A percentile compares a stretch with the other conserved stretches of the same genome.
phyloP scores from a whole-genome alignment of 306 rosid genomes.

The Cicer cuneatum region DNA sequence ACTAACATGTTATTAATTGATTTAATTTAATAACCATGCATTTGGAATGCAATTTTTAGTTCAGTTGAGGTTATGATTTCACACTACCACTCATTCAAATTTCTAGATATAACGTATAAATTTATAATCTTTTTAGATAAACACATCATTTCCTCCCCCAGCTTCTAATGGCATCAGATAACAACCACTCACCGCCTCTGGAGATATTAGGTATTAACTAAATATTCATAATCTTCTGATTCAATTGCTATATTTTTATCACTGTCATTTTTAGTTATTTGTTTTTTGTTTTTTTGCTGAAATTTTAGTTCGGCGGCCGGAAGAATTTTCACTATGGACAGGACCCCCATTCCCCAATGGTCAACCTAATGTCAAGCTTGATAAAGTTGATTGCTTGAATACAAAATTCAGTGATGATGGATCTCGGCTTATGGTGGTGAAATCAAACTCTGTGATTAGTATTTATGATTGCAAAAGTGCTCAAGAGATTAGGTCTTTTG shows the following conservation, averaged over 20 bases:
- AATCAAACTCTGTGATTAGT: constrained; percentile 58
- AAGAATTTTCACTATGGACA: constrained; percentile 76
- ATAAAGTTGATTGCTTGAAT: constrained; percentile 60
- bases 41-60: no score
- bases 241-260: background rate
- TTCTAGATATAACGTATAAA: no score
- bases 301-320: constrained; percentile 71
- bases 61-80: no score
- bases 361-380: constrained; percentile 68
- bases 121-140: no score
- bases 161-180: constrained; percentile 61
- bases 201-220: constrained; percentile 72
- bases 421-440: constrained; percentile 68
- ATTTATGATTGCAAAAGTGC: constrained; percentile 61
- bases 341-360: constrained; percentile 77
- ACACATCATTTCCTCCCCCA: no score
- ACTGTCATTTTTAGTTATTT: background rate
- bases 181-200: constrained; percentile 54
- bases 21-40: no score
- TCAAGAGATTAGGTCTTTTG: constrained; percentile 69
- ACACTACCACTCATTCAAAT: no score
- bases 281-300: background rate
- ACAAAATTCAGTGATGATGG: constrained; percentile 83
- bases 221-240: background rate
- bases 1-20: no score